Conservation (phyloP, 306 rosid species). For the Pterocarpus santalinus region DNA sequence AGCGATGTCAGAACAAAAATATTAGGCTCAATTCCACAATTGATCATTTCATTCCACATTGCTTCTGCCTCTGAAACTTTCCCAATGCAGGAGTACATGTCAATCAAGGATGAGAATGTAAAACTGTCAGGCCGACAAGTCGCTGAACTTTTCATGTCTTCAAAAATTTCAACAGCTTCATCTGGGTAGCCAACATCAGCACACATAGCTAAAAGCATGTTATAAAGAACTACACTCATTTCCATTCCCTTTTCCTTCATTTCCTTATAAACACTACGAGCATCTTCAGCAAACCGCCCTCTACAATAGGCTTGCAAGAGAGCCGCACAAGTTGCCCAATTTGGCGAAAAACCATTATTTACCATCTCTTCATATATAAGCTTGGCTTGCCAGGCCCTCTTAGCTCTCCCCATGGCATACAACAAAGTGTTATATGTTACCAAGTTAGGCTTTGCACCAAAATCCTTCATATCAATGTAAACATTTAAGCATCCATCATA, state of each 20-base stretch:
- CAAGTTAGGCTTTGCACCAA: conserved; percentile 76
- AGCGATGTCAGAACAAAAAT: conserved; percentile 81
- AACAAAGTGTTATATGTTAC: conserved; percentile 69
- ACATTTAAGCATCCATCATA: conserved; percentile 84
- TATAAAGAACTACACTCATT: conserved; percentile 67
- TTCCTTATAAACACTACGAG: conserved; percentile 69
- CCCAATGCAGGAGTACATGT: conserved; percentile 76
- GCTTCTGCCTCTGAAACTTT: conserved; percentile 74
- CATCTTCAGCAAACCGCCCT: conserved; percentile 71
- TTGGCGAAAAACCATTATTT: conserved; percentile 64
- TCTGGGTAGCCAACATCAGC: conserved; percentile 75
- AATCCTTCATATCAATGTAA: conserved; percentile 86
- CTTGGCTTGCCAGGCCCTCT: conserved; percentile 77
- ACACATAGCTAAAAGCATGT: conserved; percentile 75
- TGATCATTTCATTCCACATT: conserved; percentile 73
- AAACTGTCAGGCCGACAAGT: conserved; percentile 72
- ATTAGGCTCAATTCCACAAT: conserved; percentile 73
- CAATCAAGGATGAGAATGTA: conserved; percentile 83
- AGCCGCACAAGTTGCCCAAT: conserved; percentile 69
- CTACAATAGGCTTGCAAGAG: conserved; percentile 76
- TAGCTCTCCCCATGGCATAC: conserved; percentile 87
- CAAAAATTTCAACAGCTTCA: conserved; percentile 67
- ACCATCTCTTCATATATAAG: conserved; percentile 76
- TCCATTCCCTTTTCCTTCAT: conserved; percentile 79
- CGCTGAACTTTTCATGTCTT: conserved; percentile 71